phyloP scores from a whole-genome alignment of 257 asterid genomes.

The Prunella vulgaris region DNA sequence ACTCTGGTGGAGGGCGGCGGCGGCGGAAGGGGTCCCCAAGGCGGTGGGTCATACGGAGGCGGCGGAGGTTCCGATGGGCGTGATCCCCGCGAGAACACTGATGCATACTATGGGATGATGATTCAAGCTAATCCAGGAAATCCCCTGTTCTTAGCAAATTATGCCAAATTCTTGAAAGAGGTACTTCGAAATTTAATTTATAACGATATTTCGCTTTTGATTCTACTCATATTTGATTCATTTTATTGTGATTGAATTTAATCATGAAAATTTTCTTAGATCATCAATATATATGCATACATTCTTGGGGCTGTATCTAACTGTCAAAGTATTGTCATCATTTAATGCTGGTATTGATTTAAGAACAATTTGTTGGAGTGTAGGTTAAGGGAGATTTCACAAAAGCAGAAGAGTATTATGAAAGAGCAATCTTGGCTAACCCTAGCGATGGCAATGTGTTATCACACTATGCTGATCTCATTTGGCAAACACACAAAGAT shows the following conservation, averaged over 20 bases:
- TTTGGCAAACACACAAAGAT: slow-evolving; percentile 72
- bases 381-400: slow-evolving; percentile 63
- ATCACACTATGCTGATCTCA: slow-evolving; percentile 76
- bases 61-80: slow-evolving; percentile 51
- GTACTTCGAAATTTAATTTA: slow-evolving; percentile 21
- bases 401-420: slow-evolving; percentile 82
- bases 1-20: slow-evolving; percentile 33
- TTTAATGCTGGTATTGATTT: background rate
- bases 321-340: too few species aligned
- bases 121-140: slow-evolving; percentile 63
- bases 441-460: slow-evolving; percentile 63
- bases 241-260: background rate
- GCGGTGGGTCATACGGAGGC: slow-evolving; percentile 36
- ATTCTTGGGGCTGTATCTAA: too few species aligned
- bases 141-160: slow-evolving; percentile 65
- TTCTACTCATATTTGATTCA: too few species aligned
- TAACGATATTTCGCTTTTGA: background rate
- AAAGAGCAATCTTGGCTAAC: slow-evolving; percentile 63
- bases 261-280: background rate
- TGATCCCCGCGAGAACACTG: slow-evolving; percentile 39
- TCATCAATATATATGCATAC: too few species aligned
- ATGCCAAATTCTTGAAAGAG: slow-evolving; percentile 79
- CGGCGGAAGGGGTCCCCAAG: slow-evolving; percentile 30
- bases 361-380: background rate
- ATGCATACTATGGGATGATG: slow-evolving; percentile 64